These are phyloP conservation scores for Cantharellus anzutake DNA, from an alignment of 768 basidiomycete species.

Conservation along the genomic window DNA sequence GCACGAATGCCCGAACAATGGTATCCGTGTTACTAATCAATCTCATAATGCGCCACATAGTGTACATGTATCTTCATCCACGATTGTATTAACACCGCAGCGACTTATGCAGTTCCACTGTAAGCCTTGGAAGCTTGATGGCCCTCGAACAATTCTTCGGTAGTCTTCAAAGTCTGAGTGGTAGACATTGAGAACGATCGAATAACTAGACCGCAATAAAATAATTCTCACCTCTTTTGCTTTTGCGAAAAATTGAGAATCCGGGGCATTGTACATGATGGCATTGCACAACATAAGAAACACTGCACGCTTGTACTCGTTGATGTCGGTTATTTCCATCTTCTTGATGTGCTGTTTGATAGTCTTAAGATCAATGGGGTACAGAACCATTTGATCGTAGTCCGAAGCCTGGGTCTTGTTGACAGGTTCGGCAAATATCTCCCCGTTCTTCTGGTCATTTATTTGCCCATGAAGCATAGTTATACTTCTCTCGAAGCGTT, in stretches of 20 bases:
- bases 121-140: too few species aligned
- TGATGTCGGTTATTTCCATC: constrained; percentile 56
- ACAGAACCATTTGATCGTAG: constrained; percentile 79
- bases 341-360: constrained; percentile 77
- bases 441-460: constrained; percentile 69
- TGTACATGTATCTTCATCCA: background rate
- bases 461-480: constrained; percentile 65
- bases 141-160: background rate
- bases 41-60: background rate
- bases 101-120: too few species aligned
- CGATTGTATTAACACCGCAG: too few species aligned
- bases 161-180: background rate
- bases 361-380: constrained; percentile 92
- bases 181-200: background rate
- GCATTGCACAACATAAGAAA: constrained; percentile 93
- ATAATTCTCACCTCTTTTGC: constrained; percentile 58
- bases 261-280: constrained; percentile 87
- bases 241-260: constrained; percentile 74
- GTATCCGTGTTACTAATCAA: constrained; percentile 59
- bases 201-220: background rate
- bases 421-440: constrained; percentile 82
- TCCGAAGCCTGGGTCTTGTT: constrained; percentile 76
- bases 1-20: constrained; percentile 74
- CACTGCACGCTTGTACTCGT: constrained; percentile 80
- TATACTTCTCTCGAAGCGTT: constrained; percentile 67